These are phyloP conservation scores for Trametes cinnabarina DNA, from an alignment of 768 basidiomycete genomes.

Conservation along the genomic window DNA sequence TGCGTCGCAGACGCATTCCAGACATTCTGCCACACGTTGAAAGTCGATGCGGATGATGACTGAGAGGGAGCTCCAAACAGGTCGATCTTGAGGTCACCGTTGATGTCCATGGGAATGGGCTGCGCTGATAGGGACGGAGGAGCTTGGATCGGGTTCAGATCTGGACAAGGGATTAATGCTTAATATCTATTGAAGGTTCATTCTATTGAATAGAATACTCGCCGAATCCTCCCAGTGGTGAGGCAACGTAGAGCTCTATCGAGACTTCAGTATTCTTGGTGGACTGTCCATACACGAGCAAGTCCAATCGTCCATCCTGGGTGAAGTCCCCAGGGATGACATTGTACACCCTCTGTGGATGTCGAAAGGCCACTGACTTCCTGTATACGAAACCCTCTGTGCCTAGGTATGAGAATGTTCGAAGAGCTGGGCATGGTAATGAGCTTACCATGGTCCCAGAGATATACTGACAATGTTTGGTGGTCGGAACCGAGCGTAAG, in stretches of 20 bases:
- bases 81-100: conserved; percentile 89
- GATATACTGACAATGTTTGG: conserved; percentile 68
- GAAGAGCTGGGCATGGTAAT: not conserved
- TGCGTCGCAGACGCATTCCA: conserved; percentile 61
- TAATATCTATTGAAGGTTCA: not conserved
- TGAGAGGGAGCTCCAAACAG: conserved; percentile 70
- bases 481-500: conserved; percentile 75
- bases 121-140: conserved; percentile 71
- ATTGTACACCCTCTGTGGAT: conserved; percentile 63
- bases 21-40: conserved; percentile 78
- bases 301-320: conserved; percentile 85
- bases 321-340: conserved; percentile 93
- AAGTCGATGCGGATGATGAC: conserved; percentile 30
- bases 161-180: conserved; percentile 14
- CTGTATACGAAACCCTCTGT: conserved; percentile 59
- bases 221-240: conserved; percentile 67
- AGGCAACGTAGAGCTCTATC: conserved; percentile 69
- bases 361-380: conserved; percentile 49
- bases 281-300: conserved; percentile 81
- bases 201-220: conserved; percentile 28
- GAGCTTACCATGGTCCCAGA: conserved; percentile 76
- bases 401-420: not conserved
- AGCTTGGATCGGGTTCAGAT: conserved; percentile 42
- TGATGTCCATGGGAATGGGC: conserved; percentile 82
- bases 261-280: conserved; percentile 49